phyloP scores from a whole-genome alignment of 495 filamentous ascomycete species.

The Barbatosphaeria neglecta region DNA sequence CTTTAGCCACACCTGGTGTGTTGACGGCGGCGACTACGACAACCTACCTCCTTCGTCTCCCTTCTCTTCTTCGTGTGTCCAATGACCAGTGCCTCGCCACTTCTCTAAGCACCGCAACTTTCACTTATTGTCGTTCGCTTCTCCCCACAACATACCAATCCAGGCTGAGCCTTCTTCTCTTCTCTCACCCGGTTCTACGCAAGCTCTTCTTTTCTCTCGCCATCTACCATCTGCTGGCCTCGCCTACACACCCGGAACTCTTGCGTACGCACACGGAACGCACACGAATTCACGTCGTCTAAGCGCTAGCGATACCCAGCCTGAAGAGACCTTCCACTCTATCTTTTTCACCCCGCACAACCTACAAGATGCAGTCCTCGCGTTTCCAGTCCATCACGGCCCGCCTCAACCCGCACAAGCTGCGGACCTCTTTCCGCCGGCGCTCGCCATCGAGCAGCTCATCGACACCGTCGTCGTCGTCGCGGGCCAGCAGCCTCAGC shows the following conservation, averaged over 20 bases:
- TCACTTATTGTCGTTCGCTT: conserved; percentile 15
- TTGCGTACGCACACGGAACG: not conserved
- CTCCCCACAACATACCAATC: conserved; percentile 4
- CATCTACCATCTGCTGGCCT: not conserved
- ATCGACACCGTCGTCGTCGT: conserved; percentile 6
- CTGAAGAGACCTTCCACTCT: no score
- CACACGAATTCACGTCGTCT: not conserved
- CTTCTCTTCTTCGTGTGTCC: conserved; percentile 14
- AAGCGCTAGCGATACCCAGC: no score
- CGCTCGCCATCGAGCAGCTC: conserved; percentile 31
- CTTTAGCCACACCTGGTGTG: conserved; percentile 5
- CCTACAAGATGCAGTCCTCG: conserved; percentile 28
- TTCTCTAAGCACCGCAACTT: conserved; percentile 18
- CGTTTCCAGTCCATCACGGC: conserved; percentile 40
- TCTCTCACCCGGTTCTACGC: not conserved
- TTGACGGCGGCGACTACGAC: conserved; percentile 6
- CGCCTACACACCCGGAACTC: not conserved
- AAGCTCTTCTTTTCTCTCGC: not conserved
- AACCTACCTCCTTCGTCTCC: conserved; percentile 7
- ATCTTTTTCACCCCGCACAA: no score
- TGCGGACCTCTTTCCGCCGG: conserved; percentile 39
- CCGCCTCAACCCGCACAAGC: conserved; percentile 29
- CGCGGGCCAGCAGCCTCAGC: conserved; percentile 23
- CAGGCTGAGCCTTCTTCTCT: conserved; percentile 26
- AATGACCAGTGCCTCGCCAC: conserved; percentile 22